Conservation (phyloP, 805 yeast species). For the Hemisphaericaspora nanyangensis region DNA sequence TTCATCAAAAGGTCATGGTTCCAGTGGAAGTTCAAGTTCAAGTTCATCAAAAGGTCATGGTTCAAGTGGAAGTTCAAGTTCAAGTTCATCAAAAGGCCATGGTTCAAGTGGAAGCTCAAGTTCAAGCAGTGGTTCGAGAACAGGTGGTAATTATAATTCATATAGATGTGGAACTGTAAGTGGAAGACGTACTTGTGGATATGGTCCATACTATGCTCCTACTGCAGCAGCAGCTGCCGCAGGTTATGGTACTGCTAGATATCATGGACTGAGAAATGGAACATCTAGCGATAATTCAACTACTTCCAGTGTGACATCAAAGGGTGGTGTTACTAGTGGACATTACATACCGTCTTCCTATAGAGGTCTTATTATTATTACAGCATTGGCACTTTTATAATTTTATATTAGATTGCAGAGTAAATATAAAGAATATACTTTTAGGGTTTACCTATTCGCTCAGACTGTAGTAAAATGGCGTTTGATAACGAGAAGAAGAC, state of each 20-base stretch:
- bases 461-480: too few species aligned
- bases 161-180: conserved; percentile 8
- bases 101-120: conserved; percentile 1
- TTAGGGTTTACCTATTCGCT: too few species aligned
- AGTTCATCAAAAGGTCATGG: background rate
- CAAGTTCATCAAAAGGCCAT: conserved; percentile 4
- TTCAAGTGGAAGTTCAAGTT: background rate
- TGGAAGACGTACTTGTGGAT: conserved; percentile 7
- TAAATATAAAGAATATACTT: too few species aligned
- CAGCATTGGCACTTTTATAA: too few species aligned
- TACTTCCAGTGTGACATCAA: background rate
- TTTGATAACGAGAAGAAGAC: too few species aligned
- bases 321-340: background rate
- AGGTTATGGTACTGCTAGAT: conserved; percentile 10
- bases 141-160: background rate
- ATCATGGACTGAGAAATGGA: conserved; percentile 6
- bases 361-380: too few species aligned
- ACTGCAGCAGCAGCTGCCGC: conserved; percentile 10
- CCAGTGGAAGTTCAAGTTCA: background rate
- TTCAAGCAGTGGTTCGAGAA: background rate
- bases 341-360: too few species aligned
- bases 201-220: conserved; percentile 9
- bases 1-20: background rate
- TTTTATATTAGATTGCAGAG: too few species aligned
- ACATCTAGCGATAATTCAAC: background rate